Percentiles rank a stretch among this genome's conserved stretches.
Evolutionary conservation across 306 rosid species (phyloP).

Genomic region (Pyrus betulifolia): DNA sequence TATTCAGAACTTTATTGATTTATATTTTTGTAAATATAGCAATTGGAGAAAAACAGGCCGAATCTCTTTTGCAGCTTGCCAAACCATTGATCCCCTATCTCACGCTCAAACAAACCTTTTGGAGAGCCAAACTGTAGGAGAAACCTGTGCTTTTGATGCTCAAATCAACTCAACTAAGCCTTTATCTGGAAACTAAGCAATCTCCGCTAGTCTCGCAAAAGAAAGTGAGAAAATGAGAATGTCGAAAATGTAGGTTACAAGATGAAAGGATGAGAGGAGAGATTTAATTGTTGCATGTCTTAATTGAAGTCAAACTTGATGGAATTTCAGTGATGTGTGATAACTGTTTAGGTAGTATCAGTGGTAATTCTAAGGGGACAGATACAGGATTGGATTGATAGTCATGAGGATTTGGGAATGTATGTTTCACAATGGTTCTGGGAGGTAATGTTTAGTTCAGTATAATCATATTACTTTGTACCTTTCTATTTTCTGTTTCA

Average conservation of each 20-base stretch:
- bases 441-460: neutral
- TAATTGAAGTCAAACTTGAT: neutral
- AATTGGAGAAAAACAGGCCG: neutral
- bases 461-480: neutral
- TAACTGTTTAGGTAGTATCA: neutral
- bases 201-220: neutral
- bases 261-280: neutral
- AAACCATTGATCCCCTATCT: neutral
- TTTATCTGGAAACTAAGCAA: neutral
- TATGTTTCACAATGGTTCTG: neutral
- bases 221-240: neutral
- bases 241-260: neutral
- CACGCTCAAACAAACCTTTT: neutral
- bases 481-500: neutral
- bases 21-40: neutral
- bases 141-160: neutral
- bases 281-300: neutral
- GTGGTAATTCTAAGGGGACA: neutral
- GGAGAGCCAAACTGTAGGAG: neutral
- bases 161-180: neutral
- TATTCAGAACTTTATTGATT: neutral
- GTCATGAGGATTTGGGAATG: neutral
- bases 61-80: neutral
- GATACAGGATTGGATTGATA: neutral
- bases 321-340: too few species aligned